These are phyloP conservation scores for Dioszegia aurantiaca DNA, from an alignment of 768 basidiomycete species.

Conservation along the genomic window DNA sequence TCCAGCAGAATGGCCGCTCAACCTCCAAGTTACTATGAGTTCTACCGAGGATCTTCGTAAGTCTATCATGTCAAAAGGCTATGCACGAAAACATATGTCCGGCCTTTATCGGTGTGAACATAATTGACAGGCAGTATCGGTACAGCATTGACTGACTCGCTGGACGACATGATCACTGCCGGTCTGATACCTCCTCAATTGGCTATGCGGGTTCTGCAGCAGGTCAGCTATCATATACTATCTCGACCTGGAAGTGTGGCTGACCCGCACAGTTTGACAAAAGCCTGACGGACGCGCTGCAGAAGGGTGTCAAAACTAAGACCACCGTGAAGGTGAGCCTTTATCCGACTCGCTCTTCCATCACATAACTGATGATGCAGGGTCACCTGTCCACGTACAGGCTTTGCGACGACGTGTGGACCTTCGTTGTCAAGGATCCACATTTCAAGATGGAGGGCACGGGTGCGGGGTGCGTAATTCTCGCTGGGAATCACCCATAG, in stretches of 20 bases:
- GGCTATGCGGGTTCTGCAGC: conserved; percentile 97
- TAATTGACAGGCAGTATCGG: conserved; percentile 78
- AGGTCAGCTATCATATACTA: conserved; percentile 59
- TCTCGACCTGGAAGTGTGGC: conserved; percentile 13
- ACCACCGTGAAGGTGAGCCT: conserved; percentile 75
- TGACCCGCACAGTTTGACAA: conserved; percentile 99
- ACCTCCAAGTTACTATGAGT: conserved; percentile 47
- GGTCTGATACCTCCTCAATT: conserved; percentile 95
- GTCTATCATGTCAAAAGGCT: too few species aligned
- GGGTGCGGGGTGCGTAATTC: conserved; percentile 25
- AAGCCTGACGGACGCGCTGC: conserved; percentile 85
- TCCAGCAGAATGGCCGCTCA: conserved; percentile 18
- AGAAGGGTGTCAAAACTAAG: conserved; percentile 91
- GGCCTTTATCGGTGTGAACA: too few species aligned
- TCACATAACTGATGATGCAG: conserved; percentile 54
- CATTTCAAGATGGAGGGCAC: conserved; percentile 82
- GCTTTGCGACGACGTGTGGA: conserved; percentile 70
- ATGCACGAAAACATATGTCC: too few species aligned
- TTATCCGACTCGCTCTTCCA: too few species aligned
- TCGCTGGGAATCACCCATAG: background rate
- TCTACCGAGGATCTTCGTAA: conserved; percentile 47
- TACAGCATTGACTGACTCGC: conserved; percentile 92
- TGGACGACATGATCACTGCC: conserved; percentile 96
- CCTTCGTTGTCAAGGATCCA: conserved; percentile 91
- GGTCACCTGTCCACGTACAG: conserved; percentile 80